Conservation (phyloP, 306 rosid genomes). For the Vigna radiata region DNA sequence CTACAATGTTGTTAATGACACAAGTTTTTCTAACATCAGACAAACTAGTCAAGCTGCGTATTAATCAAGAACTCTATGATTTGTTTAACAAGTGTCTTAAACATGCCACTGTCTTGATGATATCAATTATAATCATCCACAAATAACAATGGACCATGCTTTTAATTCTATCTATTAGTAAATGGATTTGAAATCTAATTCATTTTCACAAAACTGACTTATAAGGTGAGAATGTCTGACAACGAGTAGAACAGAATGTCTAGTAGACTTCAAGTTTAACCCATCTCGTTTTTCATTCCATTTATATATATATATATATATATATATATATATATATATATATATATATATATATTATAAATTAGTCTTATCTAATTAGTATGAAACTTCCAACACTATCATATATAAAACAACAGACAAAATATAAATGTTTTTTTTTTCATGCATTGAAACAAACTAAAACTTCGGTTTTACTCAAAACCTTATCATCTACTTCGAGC, state of each 20-base stretch:
- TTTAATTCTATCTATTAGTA: not conserved
- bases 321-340: too few relatives aligned
- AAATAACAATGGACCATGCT: not conserved
- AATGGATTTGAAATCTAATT: too few relatives aligned
- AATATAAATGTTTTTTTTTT: not conserved
- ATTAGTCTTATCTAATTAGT: too few relatives aligned
- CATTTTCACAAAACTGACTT: too few relatives aligned
- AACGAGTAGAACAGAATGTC: too few relatives aligned
- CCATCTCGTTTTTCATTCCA: too few relatives aligned
- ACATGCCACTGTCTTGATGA: constrained; percentile 1
- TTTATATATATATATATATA: too few relatives aligned
- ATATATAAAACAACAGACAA: constrained; percentile 1
- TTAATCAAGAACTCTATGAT: not conserved
- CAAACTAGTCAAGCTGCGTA: not conserved
- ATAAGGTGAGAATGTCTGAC: too few relatives aligned
- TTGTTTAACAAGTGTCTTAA: constrained; percentile 1
- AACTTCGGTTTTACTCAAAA: not conserved
- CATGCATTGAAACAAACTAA: not conserved
- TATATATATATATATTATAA: too few relatives aligned
- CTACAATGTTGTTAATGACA: not conserved
- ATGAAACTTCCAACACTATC: not conserved
- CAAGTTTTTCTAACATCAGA: not conserved
- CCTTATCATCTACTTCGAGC: not conserved
- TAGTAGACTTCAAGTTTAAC: too few relatives aligned
- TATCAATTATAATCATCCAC: not conserved